Evolutionary conservation across 169 alveolate species (phyloP), one percentile per base, ranked within the genome.

Genomic region (Eimeria maxima): DNA sequence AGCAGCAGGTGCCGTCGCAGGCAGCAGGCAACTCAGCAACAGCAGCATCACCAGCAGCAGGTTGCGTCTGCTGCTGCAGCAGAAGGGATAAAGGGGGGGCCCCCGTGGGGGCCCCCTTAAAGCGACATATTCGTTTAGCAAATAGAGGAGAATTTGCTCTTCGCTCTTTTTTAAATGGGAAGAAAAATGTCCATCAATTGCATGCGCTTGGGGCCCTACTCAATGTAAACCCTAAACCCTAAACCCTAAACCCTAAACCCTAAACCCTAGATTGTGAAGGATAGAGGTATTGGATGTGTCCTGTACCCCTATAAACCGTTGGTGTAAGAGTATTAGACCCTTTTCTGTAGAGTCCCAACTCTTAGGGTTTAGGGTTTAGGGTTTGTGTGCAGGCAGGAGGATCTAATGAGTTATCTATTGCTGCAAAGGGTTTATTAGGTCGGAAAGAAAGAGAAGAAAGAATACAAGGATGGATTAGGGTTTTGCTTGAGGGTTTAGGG

Each of bases 121-220:
- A 7, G 18, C 7, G 33, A 20, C 27, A 3, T 10, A 38, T 90
- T 24, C 95, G 95, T 3, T 38, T 45, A 24, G 95, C 95, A 57
- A 50, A 29, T 73, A 44, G 80, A 7, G 95, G 95, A 7, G 95
- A 90, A 50, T 90, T 90, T 63, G 57, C 95, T 27, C 57, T 90
- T 10, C 88, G 95, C 1, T 78, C 90, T 27, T 90, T 50, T 67
- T 29, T 74, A 13, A 90, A 90, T 44, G 90, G 95, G 14, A 90
- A 90, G 73, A 71, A 90, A n/a, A 76, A 29, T 27, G 44, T 74
- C 16, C 90, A 90, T 1, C 89, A 69, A 74, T 42, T 90, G 78
- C 83, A 73, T 14, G 95, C 95, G 8, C 95, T 90, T 18, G 95
- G 88, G 76, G 95, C 74, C 14, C 38, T 90, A 7, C 50, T 90